Percentiles rank a stretch among this genome's conserved stretches.
Evolutionary conservation across 352 stramenopile genomes (phyloP).

Genomic region (Aphanomyces euteiches): DNA sequence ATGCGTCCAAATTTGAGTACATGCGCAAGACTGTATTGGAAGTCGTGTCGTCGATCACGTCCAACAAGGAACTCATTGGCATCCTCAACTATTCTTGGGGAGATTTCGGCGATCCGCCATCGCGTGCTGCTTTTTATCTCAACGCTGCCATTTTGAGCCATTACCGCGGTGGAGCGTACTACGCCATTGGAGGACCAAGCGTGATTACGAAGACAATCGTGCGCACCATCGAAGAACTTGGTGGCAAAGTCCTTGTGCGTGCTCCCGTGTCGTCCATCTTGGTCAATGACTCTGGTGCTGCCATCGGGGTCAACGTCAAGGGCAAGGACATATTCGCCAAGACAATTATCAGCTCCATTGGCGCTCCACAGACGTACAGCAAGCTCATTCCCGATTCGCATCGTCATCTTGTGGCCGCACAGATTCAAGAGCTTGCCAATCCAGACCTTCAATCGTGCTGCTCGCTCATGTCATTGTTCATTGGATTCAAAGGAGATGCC

Average conservation of each 20-base stretch:
- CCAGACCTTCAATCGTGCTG: conserved; percentile 9
- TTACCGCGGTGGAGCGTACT: conserved; percentile 41
- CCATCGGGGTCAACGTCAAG: conserved; percentile 27
- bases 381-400: conserved; percentile 24
- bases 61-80: conserved; percentile 34
- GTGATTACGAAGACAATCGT: conserved; percentile 36
- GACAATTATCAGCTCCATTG: conserved; percentile 25
- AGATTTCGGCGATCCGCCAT: conserved; percentile 39
- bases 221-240: conserved; percentile 36
- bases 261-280: conserved; percentile 40
- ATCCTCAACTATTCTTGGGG: conserved; percentile 39
- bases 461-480: conserved; percentile 36
- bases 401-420: conserved; percentile 8
- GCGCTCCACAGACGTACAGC: conserved; percentile 25
- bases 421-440: neutral
- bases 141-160: conserved; percentile 38
- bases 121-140: conserved; percentile 35
- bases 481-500: conserved; percentile 38
- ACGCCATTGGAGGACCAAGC: conserved; percentile 38
- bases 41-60: conserved; percentile 37
- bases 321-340: conserved; percentile 20
- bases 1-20: conserved; percentile 32
- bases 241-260: conserved; percentile 41
- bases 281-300: conserved; percentile 32
- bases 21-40: conserved; percentile 36